phyloP scores from a whole-genome alignment of 805 yeast genomes.

The Yamadazyma paraphyllophila region DNA sequence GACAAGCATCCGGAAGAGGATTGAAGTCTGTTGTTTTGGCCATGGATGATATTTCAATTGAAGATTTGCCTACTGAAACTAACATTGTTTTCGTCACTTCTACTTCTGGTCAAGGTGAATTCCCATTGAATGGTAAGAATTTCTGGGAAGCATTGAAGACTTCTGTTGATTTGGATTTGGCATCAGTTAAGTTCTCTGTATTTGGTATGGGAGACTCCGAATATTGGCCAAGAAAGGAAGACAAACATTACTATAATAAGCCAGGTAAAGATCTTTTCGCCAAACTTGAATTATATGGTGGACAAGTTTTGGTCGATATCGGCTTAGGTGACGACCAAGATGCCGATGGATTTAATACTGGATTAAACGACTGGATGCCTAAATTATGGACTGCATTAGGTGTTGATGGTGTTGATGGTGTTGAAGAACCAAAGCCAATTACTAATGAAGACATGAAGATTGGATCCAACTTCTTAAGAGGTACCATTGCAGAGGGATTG shows the following conservation, averaged over 20 bases:
- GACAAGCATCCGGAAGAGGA: constrained; percentile 79
- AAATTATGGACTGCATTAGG: constrained; percentile 85
- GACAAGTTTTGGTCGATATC: constrained; percentile 64
- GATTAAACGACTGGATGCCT: constrained; percentile 85
- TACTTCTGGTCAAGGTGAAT: constrained; percentile 85
- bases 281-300: constrained; percentile 69
- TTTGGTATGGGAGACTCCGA: constrained; percentile 81
- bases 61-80: constrained; percentile 69
- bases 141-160: constrained; percentile 72
- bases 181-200: constrained; percentile 54
- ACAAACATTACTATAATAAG: constrained; percentile 88
- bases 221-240: constrained; percentile 98
- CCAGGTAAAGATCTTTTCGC: constrained; percentile 75
- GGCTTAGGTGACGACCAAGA: constrained; percentile 98
- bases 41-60: constrained; percentile 70
- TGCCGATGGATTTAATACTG: constrained; percentile 92
- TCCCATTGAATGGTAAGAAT: constrained; percentile 76
- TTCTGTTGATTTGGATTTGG: constrained; percentile 62
- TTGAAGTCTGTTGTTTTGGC: constrained; percentile 62
- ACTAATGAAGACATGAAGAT: constrained; percentile 96
- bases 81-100: constrained; percentile 69
- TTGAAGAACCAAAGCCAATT: constrained; percentile 84
- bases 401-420: constrained; percentile 76
- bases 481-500: constrained; percentile 87
- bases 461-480: constrained; percentile 83